Evolutionary conservation across 495 filamentous ascomycete genomes (phyloP).

Genomic region (Elaphomyces granulatus): DNA sequence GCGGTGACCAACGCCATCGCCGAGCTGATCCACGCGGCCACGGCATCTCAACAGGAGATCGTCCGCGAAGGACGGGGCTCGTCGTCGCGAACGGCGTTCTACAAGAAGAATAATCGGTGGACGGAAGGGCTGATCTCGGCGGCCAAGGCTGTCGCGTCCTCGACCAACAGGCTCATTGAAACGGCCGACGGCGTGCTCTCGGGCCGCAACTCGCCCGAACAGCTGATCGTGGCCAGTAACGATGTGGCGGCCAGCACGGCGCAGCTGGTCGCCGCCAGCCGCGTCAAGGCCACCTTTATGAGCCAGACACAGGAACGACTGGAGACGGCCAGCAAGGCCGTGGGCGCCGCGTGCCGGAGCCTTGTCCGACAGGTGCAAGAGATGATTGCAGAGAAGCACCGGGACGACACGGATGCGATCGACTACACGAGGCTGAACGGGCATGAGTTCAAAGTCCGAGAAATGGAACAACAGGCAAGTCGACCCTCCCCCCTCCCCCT

Average conservation of each 20-base stretch:
- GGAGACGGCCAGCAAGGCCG: conserved; percentile 84
- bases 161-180: conserved; percentile 92
- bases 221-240: conserved; percentile 94
- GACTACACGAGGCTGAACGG: conserved; percentile 78
- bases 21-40: conserved; percentile 91
- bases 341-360: conserved; percentile 72
- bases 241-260: conserved; percentile 92
- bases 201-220: conserved; percentile 81
- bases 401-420: conserved; percentile 58
- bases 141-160: conserved; percentile 83
- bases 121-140: conserved; percentile 95
- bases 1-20: conserved; percentile 95
- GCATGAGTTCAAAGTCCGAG: conserved; percentile 94
- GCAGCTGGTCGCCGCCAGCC: conserved; percentile 86
- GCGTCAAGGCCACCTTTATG: conserved; percentile 97
- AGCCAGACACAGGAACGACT: conserved; percentile 86
- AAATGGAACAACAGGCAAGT: conserved; percentile 99
- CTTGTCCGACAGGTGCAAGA: conserved; percentile 87
- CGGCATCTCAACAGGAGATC: conserved; percentile 88
- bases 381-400: conserved; percentile 77
- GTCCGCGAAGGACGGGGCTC: conserved; percentile 87
- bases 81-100: conserved; percentile 85
- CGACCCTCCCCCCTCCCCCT: conserved; percentile 6
- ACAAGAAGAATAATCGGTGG: conserved; percentile 98
- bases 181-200: conserved; percentile 93